Percentiles rank a stretch among this genome's conserved stretches.
These are phyloP conservation scores for Austroboletus rostrupii DNA, from an alignment of 1,284 basidiomycete species.

Conservation along the genomic window DNA sequence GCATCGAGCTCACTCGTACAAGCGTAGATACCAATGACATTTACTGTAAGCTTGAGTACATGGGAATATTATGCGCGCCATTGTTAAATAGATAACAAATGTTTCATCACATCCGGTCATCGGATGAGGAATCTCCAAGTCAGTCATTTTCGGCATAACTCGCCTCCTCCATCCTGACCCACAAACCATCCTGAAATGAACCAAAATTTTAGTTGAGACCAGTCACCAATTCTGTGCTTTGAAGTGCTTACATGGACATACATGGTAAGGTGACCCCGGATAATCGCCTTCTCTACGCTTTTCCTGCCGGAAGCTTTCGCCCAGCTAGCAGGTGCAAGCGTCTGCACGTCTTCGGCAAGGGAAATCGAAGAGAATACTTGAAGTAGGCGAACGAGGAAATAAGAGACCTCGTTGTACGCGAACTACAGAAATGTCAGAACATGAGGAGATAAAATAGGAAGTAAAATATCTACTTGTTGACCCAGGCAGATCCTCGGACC, in stretches of 20 bases:
- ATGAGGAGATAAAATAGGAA: background rate
- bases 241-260: conserved; percentile 35
- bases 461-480: conserved; percentile 34
- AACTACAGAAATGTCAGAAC: conserved; percentile 25
- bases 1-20: too few species aligned
- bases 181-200: conserved; percentile 12
- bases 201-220: background rate
- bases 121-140: background rate
- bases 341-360: conserved; percentile 37
- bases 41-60: too few species aligned
- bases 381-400: conserved; percentile 39
- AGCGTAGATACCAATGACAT: too few species aligned
- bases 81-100: too few species aligned
- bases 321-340: conserved; percentile 32
- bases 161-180: conserved; percentile 18
- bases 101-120: too few species aligned
- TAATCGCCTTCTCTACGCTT: conserved; percentile 28
- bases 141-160: background rate
- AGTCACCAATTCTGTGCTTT: background rate
- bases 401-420: conserved; percentile 42
- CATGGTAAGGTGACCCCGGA: conserved; percentile 49
- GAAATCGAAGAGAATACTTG: conserved; percentile 35
- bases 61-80: too few species aligned
- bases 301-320: conserved; percentile 21
- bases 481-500: conserved; percentile 48